Evolutionary conservation across 1,284 basidiomycete genomes (phyloP), one percentile per base, ranked within the genome.

Genomic region (Microbotryomycetes sp.): DNA sequence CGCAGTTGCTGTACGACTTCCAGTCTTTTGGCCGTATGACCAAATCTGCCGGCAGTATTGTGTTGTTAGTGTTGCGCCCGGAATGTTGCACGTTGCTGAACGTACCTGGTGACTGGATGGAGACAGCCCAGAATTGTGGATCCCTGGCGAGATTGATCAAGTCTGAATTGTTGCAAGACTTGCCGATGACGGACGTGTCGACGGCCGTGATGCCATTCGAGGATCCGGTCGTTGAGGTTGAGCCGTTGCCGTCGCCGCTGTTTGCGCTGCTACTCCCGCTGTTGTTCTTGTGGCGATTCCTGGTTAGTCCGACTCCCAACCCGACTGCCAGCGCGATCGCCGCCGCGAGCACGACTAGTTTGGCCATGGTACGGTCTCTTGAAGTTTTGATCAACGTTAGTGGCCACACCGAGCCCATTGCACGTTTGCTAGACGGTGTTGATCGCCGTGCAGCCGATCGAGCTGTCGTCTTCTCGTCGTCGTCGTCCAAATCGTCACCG

Each of bases 1-100:
- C 49, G 49, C 49, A 51, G 14, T 51, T 51, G 23, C 29, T 51
- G 49, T 51, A 51, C 26, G 25, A 28, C 49, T 51, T 19, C 49
- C 49, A 51, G 25, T 51, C 49, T n/a, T 51, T 51, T 51, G 49
- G 49, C 6, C 49, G 49, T 19, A 51, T 29, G 49, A 51, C 29
- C 9, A 51, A 16, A 28, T 29, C 9, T 51, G 23, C 12, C 49
- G 12, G 23, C 49, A 28, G 29, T 19, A 51, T 22, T 28, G 49
- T 9, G 36, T 42, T 42, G 36, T 42, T 42, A 42, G 9, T 19
- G 9, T 9, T 12, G 36, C 36, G 36, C 36, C 9, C 19, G 36
- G 36, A 42, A 42, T n/a, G n/a, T n/a, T n/a, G n/a, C n/a, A n/a
- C n/a, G n/a, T n/a, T n/a, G 36, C 19, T 12, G 36, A 12, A 19